Evolutionary conservation across 495 filamentous ascomycete species (phyloP), one percentile per base, ranked within the genome.

Genomic region (Parathielavia appendiculata): DNA sequence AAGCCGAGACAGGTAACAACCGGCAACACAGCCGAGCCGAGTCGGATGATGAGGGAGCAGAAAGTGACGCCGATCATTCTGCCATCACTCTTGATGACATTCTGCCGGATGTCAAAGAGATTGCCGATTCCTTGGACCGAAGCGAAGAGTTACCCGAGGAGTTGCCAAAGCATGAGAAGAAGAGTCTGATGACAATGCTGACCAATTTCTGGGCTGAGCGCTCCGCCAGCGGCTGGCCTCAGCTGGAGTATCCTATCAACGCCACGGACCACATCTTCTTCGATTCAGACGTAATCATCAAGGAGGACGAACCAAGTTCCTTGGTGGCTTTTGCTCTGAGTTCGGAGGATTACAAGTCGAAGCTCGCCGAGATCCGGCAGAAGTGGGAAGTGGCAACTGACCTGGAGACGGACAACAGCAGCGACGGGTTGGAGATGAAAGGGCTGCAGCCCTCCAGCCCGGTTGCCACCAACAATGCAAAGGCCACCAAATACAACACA

Each of bases 191-290:
- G 84, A 95, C 92, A 63, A 89, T 96, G 78, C 76, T 99, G 52
- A 91, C 88, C 11, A 95, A 91, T 57, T 99, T 99, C 73, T 99
- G 95, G 95, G 95, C 93, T 19, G 93, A 97, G 69, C 85, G 93
- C 44, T 97, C 93, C 20, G 90, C 95, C 41, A 96, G 90, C 73
- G 91, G 92, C 45, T 99, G 95, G 95, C 78, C 88, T n/a, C 83
- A 86, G 26, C 79, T 99, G 23, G 95, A 97, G 22, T 99, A 97
- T 66, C 95, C 95, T 12, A 79, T 96, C 57, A 88, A 85, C 63
- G 80, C 87, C 14, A 86, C 83, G 43, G 95, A 97, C 70, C 93
- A 99, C 69, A 89, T 97, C 45, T 97, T 96, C 68, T 89, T 89
- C 30, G 95, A 99, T 73, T 95, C 90, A n/a, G 90, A 97, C 72